phyloP scores from a whole-genome alignment of 1,139 yeast genomes.

The Magnusiomyces suaveolens region DNA sequence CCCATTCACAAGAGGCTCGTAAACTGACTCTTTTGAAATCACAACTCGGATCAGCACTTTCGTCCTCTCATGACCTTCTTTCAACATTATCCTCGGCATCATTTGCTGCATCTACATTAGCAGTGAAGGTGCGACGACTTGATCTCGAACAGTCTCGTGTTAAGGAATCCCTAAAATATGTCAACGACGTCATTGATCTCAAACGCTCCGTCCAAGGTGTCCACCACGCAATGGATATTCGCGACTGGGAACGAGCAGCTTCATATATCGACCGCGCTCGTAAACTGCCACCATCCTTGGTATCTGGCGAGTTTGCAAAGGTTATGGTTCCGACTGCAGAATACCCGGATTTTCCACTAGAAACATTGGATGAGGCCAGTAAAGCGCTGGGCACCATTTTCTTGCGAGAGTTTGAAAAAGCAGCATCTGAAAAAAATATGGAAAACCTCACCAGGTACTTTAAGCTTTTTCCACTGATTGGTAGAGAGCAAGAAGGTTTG shows the following conservation, averaged over 20 bases:
- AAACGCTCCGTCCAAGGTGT: constrained; percentile 60
- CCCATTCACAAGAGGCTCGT: constrained; percentile 13
- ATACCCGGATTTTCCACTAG: constrained; percentile 71
- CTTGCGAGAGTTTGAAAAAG: constrained; percentile 52
- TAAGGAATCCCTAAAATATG: constrained; percentile 53
- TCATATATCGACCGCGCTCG: constrained; percentile 47
- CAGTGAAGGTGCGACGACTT: constrained; percentile 57
- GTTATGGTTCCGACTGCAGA: constrained; percentile 84
- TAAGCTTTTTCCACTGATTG: constrained; percentile 79
- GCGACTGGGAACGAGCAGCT: constrained; percentile 69
- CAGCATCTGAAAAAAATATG: constrained; percentile 59
- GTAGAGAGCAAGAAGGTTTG: constrained; percentile 62
- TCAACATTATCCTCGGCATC: constrained; percentile 51
- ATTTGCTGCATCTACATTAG: constrained; percentile 54
- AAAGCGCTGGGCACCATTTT: constrained; percentile 50
- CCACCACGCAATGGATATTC: constrained; percentile 53
- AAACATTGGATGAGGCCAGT: constrained; percentile 49
- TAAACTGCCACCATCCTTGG: constrained; percentile 42
- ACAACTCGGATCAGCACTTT: constrained; percentile 27
- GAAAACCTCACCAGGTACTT: constrained; percentile 66
- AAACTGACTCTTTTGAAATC: constrained; percentile 27
- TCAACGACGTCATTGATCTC: constrained; percentile 52
- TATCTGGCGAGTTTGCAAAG: constrained; percentile 65
- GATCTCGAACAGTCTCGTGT: constrained; percentile 68
- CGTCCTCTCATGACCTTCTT: constrained; percentile 40